Percentiles rank a stretch among this genome's conserved stretches.
Evolutionary conservation across 2,329 filamentous ascomycete species (phyloP).

Genomic region (Aspergillus phoenicis): DNA sequence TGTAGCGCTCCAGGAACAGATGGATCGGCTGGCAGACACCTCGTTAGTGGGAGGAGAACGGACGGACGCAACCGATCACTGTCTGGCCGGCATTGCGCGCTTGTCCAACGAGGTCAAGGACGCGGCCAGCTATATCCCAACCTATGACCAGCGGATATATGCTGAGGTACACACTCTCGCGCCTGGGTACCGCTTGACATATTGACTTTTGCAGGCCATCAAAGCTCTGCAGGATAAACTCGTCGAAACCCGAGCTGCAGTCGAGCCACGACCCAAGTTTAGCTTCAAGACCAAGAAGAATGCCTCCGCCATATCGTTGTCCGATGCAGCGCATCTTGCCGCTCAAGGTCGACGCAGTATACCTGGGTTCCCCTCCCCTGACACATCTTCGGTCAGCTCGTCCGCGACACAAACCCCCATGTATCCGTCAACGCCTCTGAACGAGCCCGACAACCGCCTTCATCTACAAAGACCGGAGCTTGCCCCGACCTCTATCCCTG

Average conservation of each 20-base stretch:
- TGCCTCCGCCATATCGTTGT: conserved; percentile 56
- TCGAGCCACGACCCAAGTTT: conserved; percentile 78
- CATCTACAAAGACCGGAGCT: conserved; percentile 40
- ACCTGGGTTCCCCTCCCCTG: conserved; percentile 46
- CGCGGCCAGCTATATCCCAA: conserved; percentile 76
- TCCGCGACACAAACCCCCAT: conserved; percentile 39
- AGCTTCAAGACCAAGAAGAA: conserved; percentile 71
- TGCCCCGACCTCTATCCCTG: conserved; percentile 39
- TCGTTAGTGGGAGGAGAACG: conserved; percentile 71
- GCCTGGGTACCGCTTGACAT: neutral
- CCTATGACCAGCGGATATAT: conserved; percentile 88
- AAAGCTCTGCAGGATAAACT: conserved; percentile 80
- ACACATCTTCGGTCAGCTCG: conserved; percentile 46
- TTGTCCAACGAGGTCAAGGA: conserved; percentile 85
- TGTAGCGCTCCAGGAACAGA: conserved; percentile 74
- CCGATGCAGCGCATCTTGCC: conserved; percentile 59
- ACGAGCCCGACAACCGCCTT: conserved; percentile 35
- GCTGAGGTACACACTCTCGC: conserved; percentile 60
- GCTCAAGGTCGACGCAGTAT: conserved; percentile 49
- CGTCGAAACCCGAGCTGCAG: conserved; percentile 66
- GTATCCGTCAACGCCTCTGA: conserved; percentile 40
- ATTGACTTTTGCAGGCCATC: conserved; percentile 60
- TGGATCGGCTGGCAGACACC: conserved; percentile 66
- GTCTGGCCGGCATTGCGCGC: conserved; percentile 75
- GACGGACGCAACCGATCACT: conserved; percentile 77